These are phyloP conservation scores for Diaporthe velutina DNA, from an alignment of 2,329 filamentous ascomycete species.

Conservation along the genomic window DNA sequence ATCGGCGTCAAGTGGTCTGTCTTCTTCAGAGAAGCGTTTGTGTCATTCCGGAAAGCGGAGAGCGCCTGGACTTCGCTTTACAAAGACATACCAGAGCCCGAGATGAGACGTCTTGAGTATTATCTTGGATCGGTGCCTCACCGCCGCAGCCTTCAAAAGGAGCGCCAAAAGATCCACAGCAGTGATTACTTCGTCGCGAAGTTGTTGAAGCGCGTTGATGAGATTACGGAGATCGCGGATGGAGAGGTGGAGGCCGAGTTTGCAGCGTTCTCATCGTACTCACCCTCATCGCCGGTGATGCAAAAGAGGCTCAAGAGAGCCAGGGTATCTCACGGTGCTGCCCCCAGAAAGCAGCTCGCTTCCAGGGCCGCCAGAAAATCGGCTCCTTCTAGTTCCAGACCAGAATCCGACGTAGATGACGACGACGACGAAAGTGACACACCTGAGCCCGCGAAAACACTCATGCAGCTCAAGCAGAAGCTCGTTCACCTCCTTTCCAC, in stretches of 20 bases:
- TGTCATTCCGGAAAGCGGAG: slow-evolving; percentile 46
- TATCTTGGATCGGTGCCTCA: slow-evolving; percentile 50
- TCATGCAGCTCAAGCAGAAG: slow-evolving; percentile 59
- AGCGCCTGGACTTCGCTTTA: slow-evolving; percentile 52
- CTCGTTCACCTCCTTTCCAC: slow-evolving; percentile 62
- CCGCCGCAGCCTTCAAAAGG: slow-evolving; percentile 45
- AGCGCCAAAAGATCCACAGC: slow-evolving; percentile 50
- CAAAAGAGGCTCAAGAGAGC: neutral
- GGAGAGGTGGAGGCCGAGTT: slow-evolving; percentile 56
- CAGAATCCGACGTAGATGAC: slow-evolving; percentile 41
- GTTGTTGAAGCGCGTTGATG: slow-evolving; percentile 50
- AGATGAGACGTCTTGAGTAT: slow-evolving; percentile 49
- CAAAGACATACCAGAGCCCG: slow-evolving; percentile 47
- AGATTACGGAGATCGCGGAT: slow-evolving; percentile 45
- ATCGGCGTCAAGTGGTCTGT: slow-evolving; percentile 62
- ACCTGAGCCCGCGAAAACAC: slow-evolving; percentile 45
- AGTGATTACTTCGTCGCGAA: slow-evolving; percentile 61
- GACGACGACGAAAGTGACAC: slow-evolving; percentile 39
- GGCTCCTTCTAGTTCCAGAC: slow-evolving; percentile 41
- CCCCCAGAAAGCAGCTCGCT: slow-evolving; percentile 51
- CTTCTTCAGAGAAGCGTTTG: slow-evolving; percentile 55
- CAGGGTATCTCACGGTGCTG: neutral
- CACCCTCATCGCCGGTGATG: neutral
- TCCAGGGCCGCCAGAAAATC: slow-evolving; percentile 48
- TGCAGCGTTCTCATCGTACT: neutral